Conservation (phyloP, 352 stramenopile species). For the Discostella stelligera region DNA sequence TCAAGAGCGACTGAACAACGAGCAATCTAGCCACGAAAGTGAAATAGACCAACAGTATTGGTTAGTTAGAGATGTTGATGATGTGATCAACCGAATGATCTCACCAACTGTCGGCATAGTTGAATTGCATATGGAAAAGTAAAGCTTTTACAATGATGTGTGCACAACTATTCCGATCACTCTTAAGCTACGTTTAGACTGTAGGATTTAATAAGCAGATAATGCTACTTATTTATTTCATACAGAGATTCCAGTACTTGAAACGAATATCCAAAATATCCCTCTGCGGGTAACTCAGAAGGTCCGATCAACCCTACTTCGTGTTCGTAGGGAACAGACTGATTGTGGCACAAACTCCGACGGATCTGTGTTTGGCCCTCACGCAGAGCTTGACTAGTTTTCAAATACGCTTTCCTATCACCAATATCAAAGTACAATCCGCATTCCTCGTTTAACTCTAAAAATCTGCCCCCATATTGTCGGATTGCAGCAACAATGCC, state of each 20-base stretch:
- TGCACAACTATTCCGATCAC: too few species aligned
- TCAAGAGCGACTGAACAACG: too few species aligned
- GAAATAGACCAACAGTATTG: too few species aligned
- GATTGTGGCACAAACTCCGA: background rate
- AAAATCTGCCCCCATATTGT: slow-evolving; percentile 17
- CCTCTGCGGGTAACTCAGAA: background rate
- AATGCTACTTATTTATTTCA: background rate
- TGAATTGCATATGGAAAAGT: background rate
- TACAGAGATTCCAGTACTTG: slow-evolving; percentile 1
- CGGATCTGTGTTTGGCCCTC: slow-evolving; percentile 45
- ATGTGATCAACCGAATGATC: too few species aligned
- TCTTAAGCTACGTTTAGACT: background rate
- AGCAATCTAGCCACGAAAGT: too few species aligned
- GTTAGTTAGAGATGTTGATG: too few species aligned
- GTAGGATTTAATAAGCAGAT: background rate
- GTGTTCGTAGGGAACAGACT: background rate
- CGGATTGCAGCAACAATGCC: slow-evolving; percentile 27
- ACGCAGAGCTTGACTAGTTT: slow-evolving; percentile 59
- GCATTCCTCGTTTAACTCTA: slow-evolving; percentile 10
- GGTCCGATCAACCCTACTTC: background rate
- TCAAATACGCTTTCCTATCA: slow-evolving; percentile 52
- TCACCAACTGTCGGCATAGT: too few species aligned
- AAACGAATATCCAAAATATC: slow-evolving; percentile 7
- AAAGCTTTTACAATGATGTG: background rate
- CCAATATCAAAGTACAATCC: slow-evolving; percentile 49